phyloP scores from a whole-genome alignment of 768 basidiomycete genomes.

The Chalciporus sphaerocephalus region DNA sequence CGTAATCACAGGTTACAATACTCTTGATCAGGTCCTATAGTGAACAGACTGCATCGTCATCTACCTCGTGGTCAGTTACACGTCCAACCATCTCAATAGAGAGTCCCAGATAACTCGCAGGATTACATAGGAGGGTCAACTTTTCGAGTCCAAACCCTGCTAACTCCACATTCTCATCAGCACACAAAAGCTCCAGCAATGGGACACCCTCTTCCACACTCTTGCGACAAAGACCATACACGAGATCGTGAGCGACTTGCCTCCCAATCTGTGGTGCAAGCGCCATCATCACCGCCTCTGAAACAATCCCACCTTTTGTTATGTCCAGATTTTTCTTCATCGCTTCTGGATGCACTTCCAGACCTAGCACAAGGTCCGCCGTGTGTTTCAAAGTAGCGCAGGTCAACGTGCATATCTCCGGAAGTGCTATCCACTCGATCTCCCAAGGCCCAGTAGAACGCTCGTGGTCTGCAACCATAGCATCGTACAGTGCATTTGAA shows the following conservation, averaged over 20 bases:
- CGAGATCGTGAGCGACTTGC: slow-evolving; percentile 42
- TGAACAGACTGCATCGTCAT: too few species aligned
- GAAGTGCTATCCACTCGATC: slow-evolving; percentile 47
- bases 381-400: slow-evolving; percentile 39
- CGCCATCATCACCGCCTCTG: slow-evolving; percentile 48
- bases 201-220: slow-evolving; percentile 24
- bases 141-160: slow-evolving; percentile 24
- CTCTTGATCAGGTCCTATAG: too few species aligned
- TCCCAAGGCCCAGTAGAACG: slow-evolving; percentile 48
- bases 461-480: slow-evolving; percentile 47
- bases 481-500: slow-evolving; percentile 38
- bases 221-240: slow-evolving; percentile 40
- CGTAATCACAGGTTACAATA: too few species aligned
- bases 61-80: not conserved
- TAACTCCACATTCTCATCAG: slow-evolving; percentile 24
- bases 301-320: slow-evolving; percentile 39
- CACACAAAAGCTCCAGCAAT: slow-evolving; percentile 32
- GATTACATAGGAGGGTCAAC: slow-evolving; percentile 35
- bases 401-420: slow-evolving; percentile 42
- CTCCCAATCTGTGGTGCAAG: slow-evolving; percentile 41
- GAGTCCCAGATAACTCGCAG: slow-evolving; percentile 37
- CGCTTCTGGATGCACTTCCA: slow-evolving; percentile 38
- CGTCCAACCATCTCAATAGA: slow-evolving; percentile 29
- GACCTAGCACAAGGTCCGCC: slow-evolving; percentile 31
- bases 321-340: slow-evolving; percentile 39